Conservation (phyloP, 495 filamentous ascomycete species). For the Talaromyces wortmannii region DNA sequence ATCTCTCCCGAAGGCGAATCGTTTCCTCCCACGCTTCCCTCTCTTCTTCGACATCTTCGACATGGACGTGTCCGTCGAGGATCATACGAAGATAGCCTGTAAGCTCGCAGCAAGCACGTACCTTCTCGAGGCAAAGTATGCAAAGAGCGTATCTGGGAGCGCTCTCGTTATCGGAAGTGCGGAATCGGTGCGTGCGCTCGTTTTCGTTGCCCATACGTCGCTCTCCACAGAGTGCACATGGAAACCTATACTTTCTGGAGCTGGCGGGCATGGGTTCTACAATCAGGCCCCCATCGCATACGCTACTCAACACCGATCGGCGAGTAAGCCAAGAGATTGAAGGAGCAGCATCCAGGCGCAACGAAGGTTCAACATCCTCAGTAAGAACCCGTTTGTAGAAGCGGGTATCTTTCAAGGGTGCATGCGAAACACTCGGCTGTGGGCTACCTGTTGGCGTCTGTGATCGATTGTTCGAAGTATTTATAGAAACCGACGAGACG, state of each 20-base stretch:
- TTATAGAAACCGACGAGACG: constrained; percentile 34
- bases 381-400: constrained; percentile 85
- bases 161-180: constrained; percentile 75
- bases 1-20: constrained; percentile 77
- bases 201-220: constrained; percentile 59
- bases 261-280: constrained; percentile 76
- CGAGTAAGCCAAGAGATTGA: constrained; percentile 90
- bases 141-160: constrained; percentile 88
- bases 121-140: constrained; percentile 73
- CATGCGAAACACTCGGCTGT: constrained; percentile 21
- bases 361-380: constrained; percentile 92
- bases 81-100: constrained; percentile 83
- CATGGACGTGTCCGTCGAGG: constrained; percentile 79
- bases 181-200: constrained; percentile 79
- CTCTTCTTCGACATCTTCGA: constrained; percentile 68
- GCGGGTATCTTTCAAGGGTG: constrained; percentile 75
- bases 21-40: constrained; percentile 91
- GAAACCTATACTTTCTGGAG: constrained; percentile 52
- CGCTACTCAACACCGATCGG: constrained; percentile 70
- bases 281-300: constrained; percentile 79
- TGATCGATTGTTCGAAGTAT: constrained; percentile 27
- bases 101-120: constrained; percentile 86
- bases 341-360: constrained; percentile 81
- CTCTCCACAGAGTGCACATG: constrained; percentile 89
- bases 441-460: constrained; percentile 34